Base-by-base conservation (phyloP, 176 grass and related monocot genomes). In the Lolium rigidum region DNA sequence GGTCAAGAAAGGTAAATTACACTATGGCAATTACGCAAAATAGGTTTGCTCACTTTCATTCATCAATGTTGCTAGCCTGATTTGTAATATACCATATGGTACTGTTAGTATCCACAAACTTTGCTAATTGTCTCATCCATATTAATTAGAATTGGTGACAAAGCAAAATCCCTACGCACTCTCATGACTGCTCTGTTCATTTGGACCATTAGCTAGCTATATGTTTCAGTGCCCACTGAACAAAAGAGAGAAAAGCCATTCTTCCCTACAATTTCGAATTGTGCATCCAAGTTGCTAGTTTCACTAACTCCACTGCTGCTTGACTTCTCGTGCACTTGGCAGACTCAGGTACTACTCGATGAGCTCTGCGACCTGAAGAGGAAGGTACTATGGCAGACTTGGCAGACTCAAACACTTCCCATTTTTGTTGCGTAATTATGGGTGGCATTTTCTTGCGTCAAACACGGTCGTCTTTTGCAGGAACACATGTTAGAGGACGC, bases 1-100 rank as follows among this genome's bases (percentile, higher is more conserved):
- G 91, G 90, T 92, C 83, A 59, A 92, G 88, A 90, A 98, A 95
- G 93, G 95, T 95, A 66, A 84, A 54, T 4, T 86, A 58, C 60
- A 14, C 46, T 12, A 17, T n/a, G 24, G 12, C 18, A 78, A 75
- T 59, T n/a, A 22, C 20, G 12, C 35, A 7, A 9, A 72, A 21
- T 63, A 80, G 52, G 9, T 31, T 72, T 54, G 9, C 2, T 47
- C 25, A 11, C 46, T 65, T 81, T 67, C 37, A 18, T 70, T 20
- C 17, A 70, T 70, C 66, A 75, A 9, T 44, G 1, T 63, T 63
- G 4, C 14, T 70, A 87, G 6, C 37, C 15, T 56, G 15, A 12
- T 69, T 43, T 52, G 1, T 39, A 25, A 9, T 28, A 63, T 63
- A 7, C 31, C 31, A 35, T 35, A 35, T 35, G 31, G 4, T 63